Evolutionary conservation across 257 asterid genomes (phyloP), one percentile per base, ranked within the genome.

Genomic region (Marsdenia floribunda): DNA sequence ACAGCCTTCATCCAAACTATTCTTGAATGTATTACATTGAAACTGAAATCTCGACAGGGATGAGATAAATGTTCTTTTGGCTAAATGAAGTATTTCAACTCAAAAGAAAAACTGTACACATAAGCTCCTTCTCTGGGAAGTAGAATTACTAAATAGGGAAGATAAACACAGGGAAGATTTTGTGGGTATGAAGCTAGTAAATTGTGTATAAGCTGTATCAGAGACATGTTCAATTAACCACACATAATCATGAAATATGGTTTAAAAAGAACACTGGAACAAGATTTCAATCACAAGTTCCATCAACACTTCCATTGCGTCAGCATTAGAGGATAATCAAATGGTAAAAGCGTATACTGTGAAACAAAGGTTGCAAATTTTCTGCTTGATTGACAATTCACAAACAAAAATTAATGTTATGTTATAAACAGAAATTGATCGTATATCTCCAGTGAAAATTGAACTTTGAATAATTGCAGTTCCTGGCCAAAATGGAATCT

Each of bases 401-500:
- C 26, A 6, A 24, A 75, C 42, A 47, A 0, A 22, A 19, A 26
- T 70, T 38, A 19, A 68, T 16, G 6, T 0, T 52, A 15, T 52
- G 7, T 4, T 52, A 3, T 5, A 6, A 52, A 4, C 6, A 16
- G n/a, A 3, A 52, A 52, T 44, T 44, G 13, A 44, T 44, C 6
- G 49, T 44, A 35, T 57, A 58, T 26, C 70, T 13, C 1, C 19
- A n/a, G 54, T 61, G 59, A 74, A 52, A 70, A 69, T 24, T 76
- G 73, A 80, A 77, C 49, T 47, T 55, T 73, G 76, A 46, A 16
- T 15, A 50, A 77, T 76, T 83, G 73, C 96, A 94, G 99, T 82
- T 89, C 77, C 82, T 89, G 77, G 75, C 88, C 76, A 92, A 78
- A 76, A 70, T 76, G 80, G 93, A 78, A 70, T 76, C 96, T 69